Evolutionary conservation across 2,329 filamentous ascomycete genomes (phyloP), one percentile per base, ranked within the genome.

Genomic region (Pestalotiopsis sp.): DNA sequence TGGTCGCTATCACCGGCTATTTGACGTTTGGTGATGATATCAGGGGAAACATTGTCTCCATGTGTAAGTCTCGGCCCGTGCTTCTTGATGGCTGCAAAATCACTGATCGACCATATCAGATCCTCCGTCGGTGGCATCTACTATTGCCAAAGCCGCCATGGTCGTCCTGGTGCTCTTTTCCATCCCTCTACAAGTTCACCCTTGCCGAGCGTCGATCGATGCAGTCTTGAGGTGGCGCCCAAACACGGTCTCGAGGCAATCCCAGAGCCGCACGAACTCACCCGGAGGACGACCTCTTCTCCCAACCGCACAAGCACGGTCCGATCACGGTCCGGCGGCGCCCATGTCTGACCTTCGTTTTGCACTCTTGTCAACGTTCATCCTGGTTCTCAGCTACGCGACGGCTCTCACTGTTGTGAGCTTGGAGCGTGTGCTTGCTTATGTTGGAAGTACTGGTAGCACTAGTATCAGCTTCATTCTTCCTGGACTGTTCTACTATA

Each of bases 401-500:
- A 93, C 93, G 7, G 94, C 96, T 26, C 93, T 99, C 82, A 97
- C 93, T 0, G 94, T 99, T 3, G 92, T 90, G 22, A 96, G 92
- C 13, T 86, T 99, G 3, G 94, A 97, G 77, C 91, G 93, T 60
- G 94, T 99, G 0, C 86, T 99, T 0, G 95, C 96, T 0, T 99
- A 98, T 73, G 96, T 99, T 11, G 96, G 96, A 48, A 94, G 92
- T 73, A 99, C 96, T 0, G 96, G 96, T 65, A 95, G 92, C 64
- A 99, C 96, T 0, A 94, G 93, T 69, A 99, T 99, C 74, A 97
- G 93, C 70, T 99, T 99, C 78, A 98, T 99, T 71, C 86, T 99
- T 0, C 96, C 96, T 0, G 96, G 96, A 0, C 81, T 99, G 3
- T 99, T 99, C 79, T 99, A 98, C 80, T 99, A 98, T 82, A 98